Evolutionary conservation across 1,284 basidiomycete species (phyloP).

Genomic region (Phlebopus sp.): DNA sequence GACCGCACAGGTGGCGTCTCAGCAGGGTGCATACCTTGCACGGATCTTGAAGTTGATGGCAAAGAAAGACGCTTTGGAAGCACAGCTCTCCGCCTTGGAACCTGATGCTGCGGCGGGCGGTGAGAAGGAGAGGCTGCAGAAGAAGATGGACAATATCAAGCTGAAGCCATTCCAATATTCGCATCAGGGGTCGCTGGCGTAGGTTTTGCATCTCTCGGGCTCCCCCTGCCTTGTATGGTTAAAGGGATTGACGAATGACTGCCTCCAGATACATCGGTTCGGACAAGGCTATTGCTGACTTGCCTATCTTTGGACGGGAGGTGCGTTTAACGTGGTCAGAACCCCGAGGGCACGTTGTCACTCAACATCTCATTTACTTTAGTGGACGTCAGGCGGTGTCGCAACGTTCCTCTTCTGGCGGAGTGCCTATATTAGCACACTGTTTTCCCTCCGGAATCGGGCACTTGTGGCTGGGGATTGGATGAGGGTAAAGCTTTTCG

Average conservation of each 20-base stretch:
- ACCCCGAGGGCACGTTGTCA: conserved; percentile 2
- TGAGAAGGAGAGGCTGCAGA: conserved; percentile 50
- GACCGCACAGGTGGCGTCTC: conserved; percentile 92
- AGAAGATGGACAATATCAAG: conserved; percentile 70
- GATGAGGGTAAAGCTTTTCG: conserved; percentile 89
- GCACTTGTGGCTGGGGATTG: conserved; percentile 86
- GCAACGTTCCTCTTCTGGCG: conserved; percentile 78
- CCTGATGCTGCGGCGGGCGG: conserved; percentile 30
- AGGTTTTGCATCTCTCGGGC: conserved; percentile 25
- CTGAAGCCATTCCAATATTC: conserved; percentile 88
- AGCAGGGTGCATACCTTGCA: conserved; percentile 92
- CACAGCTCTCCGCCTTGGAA: conserved; percentile 36
- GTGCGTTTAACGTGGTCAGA: conserved; percentile 39
- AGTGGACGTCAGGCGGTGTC: conserved; percentile 68
- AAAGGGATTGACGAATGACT: conserved; percentile 1
- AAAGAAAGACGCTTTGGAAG: conserved; percentile 69
- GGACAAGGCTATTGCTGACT: conserved; percentile 92
- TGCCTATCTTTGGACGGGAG: conserved; percentile 85
- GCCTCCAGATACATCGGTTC: conserved; percentile 81
- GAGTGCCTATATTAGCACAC: conserved; percentile 83
- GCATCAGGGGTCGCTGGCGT: conserved; percentile 88
- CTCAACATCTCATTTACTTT: conserved; percentile 10
- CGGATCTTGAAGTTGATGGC: conserved; percentile 79
- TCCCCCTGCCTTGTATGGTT: conserved; percentile 1
- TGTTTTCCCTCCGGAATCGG: conserved; percentile 89